phyloP scores from a whole-genome alignment of 352 stramenopile genomes.

The Globisporangium splendens region DNA sequence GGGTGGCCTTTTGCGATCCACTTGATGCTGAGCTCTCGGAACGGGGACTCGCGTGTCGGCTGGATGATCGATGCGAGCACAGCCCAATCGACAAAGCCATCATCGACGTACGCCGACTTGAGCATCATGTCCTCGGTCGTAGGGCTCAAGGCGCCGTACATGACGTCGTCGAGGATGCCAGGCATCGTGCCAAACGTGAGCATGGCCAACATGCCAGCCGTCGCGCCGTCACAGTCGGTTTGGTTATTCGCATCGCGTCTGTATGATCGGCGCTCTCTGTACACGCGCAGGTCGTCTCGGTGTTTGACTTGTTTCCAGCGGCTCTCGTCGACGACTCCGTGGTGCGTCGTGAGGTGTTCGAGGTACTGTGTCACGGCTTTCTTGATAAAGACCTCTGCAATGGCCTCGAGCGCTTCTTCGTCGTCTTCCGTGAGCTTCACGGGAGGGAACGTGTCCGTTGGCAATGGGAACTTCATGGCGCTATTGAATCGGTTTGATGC shows the following conservation, averaged over 20 bases:
- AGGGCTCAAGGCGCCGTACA: conserved; percentile 6
- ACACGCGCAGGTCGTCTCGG: conserved; percentile 16
- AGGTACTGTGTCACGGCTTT: conserved; percentile 46
- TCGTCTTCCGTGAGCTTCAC: conserved; percentile 40
- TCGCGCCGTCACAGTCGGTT: no score
- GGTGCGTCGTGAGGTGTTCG: conserved; percentile 27
- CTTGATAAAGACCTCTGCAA: conserved; percentile 36
- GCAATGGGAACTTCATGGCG: conserved; percentile 22
- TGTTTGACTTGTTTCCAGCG: conserved; percentile 57
- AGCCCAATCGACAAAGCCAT: not conserved
- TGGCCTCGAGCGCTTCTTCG: conserved; percentile 27
- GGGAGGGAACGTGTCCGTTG: conserved; percentile 32
- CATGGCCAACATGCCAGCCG: conserved; percentile 1
- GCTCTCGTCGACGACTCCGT: conserved; percentile 30
- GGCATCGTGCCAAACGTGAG: conserved; percentile 4
- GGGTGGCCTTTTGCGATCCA: conserved; percentile 9
- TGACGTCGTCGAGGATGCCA: conserved; percentile 11
- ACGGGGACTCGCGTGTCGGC: not conserved
- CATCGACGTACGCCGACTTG: not conserved
- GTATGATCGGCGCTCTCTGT: conserved; percentile 1
- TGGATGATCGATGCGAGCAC: not conserved
- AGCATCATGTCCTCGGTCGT: conserved; percentile 4
- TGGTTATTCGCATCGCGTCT: no score
- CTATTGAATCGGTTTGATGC: no score
- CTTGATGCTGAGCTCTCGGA: not conserved